Base-by-base conservation (phyloP, 192 early-diverging fungal genomes). In the Umbelopsis sp. region DNA sequence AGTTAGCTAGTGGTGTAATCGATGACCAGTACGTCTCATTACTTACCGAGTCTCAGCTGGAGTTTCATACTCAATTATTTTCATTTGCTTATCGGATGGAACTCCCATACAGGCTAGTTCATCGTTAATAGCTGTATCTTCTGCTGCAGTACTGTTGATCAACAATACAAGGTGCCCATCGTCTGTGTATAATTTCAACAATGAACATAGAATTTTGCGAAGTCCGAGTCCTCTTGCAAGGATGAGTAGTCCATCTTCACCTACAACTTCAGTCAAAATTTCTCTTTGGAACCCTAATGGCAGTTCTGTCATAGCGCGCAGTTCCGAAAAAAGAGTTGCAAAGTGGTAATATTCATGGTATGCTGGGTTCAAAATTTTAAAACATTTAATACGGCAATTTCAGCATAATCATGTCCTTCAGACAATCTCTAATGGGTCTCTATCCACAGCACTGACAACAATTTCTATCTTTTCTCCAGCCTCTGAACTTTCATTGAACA, bases 181-280 rank as follows among this genome's bases (percentile, higher is more conserved):
- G 4, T 89, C 84, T 0, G 88, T 84, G 71, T 94, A 89, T 29
- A 92, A 82, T 71, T 89, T 85, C 0, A 93, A 67, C 20, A 98
- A 85, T 50, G 88, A 80, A 1, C 87, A 89, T 22, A 96, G 83
- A 22, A 97, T 86, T 8, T 77, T 80, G 10, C 83, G 74, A 41
- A 96, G 78, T 1, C 95, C 94, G 0, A 98, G 86, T 0, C 96
- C 96, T 17, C 86, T 83, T 0, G 92, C 89, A 29, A 91, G 73
- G 12, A 98, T 87, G 43, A 96, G 83, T 10, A 98, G 78, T 2
- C 91, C 94, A 76, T 96, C 93, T 47, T 93, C 91, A n/a, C 83
- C 85, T 4, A 91, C 77, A 25, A 93, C 65, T 6, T 87, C 85
- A 44, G 85, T 84, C 4, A 93, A 72, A 47, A 93, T 87, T 74